Percentiles rank a stretch among this genome's conserved stretches.
Conservation (phyloP, 805 yeast species). For the Candida alai region DNA sequence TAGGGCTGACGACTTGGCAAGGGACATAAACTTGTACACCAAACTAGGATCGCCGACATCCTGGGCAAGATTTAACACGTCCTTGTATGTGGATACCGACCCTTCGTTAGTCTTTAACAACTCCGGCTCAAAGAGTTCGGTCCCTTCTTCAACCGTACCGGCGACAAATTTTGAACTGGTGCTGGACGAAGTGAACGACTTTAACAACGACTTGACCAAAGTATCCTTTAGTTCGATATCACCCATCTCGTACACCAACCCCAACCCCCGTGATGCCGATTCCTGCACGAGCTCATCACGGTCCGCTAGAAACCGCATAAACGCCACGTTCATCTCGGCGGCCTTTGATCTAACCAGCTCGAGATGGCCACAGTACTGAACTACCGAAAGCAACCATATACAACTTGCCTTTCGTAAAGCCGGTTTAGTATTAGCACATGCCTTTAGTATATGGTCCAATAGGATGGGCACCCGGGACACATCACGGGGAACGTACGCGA, state of each 20-base stretch:
- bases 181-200: conserved; percentile 72
- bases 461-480: conserved; percentile 27
- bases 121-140: conserved; percentile 83
- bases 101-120: conserved; percentile 76
- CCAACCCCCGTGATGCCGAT: conserved; percentile 84
- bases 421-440: conserved; percentile 68
- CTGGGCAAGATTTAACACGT: conserved; percentile 79
- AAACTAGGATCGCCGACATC: conserved; percentile 95
- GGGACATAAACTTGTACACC: conserved; percentile 90
- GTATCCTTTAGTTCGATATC: conserved; percentile 62
- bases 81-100: conserved; percentile 87
- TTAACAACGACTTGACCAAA: conserved; percentile 66
- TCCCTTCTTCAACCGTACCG: conserved; percentile 73
- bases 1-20: conserved; percentile 79
- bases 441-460: conserved; percentile 46
- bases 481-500: conserved; percentile 16
- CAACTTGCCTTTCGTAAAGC: conserved; percentile 70
- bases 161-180: conserved; percentile 44
- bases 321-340: conserved; percentile 64
- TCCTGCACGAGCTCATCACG: conserved; percentile 89
- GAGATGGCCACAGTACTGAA: conserved; percentile 64
- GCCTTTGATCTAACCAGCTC: conserved; percentile 38
- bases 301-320: conserved; percentile 75
- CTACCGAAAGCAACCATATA: conserved; percentile 79
- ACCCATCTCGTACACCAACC: conserved; percentile 77